Conservation (phyloP, 306 rosid species). For the Fagus crenata region DNA sequence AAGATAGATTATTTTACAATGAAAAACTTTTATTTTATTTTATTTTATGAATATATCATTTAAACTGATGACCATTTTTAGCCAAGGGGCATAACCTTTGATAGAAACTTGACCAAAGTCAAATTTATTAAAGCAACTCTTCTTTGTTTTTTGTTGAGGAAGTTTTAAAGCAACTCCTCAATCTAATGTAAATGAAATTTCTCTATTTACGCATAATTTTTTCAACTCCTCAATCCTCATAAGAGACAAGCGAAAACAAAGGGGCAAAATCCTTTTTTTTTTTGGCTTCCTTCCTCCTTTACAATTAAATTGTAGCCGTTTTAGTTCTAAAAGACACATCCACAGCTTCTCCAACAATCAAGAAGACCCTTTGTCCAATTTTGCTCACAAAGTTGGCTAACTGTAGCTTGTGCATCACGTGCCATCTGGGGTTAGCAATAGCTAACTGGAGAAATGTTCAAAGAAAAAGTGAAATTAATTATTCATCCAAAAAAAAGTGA, state of each 20-base stretch:
- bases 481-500: no score
- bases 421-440: slow-evolving; percentile 72
- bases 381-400: slow-evolving; percentile 53
- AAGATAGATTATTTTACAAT: no score
- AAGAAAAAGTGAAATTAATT: slow-evolving; percentile 1
- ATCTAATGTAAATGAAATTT: no score
- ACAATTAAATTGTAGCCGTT: no score
- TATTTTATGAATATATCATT: no score
- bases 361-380: slow-evolving; percentile 56
- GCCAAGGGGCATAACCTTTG: neutral
- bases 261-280: no score
- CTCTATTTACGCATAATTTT: no score
- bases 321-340: neutral
- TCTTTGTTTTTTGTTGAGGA: neutral
- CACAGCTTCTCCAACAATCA: slow-evolving; percentile 76
- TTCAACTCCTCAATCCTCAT: no score
- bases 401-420: slow-evolving; percentile 76
- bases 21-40: no score
- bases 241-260: no score
- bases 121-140: neutral
- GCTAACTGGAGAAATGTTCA: slow-evolving; percentile 43
- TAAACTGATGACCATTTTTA: neutral
- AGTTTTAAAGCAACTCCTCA: no score
- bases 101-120: neutral
- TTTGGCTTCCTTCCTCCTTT: no score